Conservation (phyloP, 108 stramenopile species). For the Stephanodiscus triporus region DNA sequence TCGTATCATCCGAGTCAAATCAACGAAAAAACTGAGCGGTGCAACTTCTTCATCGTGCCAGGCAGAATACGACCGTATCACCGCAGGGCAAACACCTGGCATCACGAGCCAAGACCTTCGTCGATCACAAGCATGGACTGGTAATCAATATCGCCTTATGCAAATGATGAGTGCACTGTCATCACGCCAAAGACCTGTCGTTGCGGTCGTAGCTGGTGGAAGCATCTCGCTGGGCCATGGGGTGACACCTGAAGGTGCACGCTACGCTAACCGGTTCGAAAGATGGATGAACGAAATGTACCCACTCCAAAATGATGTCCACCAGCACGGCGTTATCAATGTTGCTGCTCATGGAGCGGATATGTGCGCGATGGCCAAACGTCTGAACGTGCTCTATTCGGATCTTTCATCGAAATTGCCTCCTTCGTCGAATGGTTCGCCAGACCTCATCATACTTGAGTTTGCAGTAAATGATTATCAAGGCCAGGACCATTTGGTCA, state of each 20-base stretch:
- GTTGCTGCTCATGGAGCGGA: conserved; percentile 69
- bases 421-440: conserved; percentile 29
- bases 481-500: conserved; percentile 62
- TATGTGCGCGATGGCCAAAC: conserved; percentile 64
- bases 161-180: conserved; percentile 25
- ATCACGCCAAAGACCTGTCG: conserved; percentile 38
- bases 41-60: conserved; percentile 15
- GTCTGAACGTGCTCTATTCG: conserved; percentile 53
- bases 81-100: conserved; percentile 32
- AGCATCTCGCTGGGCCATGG: conserved; percentile 69
- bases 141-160: conserved; percentile 51
- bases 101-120: conserved; percentile 32
- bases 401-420: conserved; percentile 48
- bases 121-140: conserved; percentile 55
- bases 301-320: conserved; percentile 27
- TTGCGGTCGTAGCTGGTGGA: conserved; percentile 59
- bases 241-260: conserved; percentile 10
- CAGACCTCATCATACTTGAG: conserved; percentile 62
- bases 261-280: conserved; percentile 55
- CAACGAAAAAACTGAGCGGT: neutral
- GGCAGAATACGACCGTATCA: conserved; percentile 49
- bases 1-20: neutral
- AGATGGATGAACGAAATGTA: conserved; percentile 65
- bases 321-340: conserved; percentile 50
- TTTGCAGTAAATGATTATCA: conserved; percentile 76